These are phyloP conservation scores for Rhamnella rubrinervis DNA, from an alignment of 331 rosid species.

Conservation along the genomic window DNA sequence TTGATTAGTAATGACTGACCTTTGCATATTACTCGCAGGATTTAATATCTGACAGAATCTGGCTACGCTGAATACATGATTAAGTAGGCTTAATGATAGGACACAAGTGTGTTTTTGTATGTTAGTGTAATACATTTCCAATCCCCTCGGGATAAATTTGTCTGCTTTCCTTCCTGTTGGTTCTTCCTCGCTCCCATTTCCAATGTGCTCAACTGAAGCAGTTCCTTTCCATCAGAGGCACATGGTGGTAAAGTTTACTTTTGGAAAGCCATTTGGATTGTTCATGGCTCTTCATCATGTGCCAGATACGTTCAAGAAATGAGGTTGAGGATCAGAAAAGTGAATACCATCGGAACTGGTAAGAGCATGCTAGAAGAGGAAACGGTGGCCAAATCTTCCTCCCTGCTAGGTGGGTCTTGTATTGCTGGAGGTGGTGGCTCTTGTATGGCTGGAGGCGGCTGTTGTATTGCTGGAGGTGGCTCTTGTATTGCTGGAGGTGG, in stretches of 20 bases:
- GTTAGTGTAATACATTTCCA: background rate
- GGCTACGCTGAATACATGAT: background rate
- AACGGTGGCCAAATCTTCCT: conserved; percentile 32
- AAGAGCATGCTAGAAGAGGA: conserved; percentile 46
- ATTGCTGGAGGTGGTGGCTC: conserved; percentile 4
- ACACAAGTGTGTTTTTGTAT: background rate
- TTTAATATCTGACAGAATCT: background rate
- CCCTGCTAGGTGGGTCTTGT: conserved; percentile 14
- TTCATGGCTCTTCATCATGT: background rate
- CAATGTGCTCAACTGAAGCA: background rate
- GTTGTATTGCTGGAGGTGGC: no score
- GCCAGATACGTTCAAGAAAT: conserved; percentile 17
- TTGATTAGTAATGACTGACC: background rate
- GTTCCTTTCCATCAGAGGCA: background rate
- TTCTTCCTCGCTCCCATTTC: background rate
- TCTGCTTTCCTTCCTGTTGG: background rate
- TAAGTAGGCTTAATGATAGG: background rate
- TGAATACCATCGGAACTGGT: conserved; percentile 37
- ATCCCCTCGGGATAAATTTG: background rate
- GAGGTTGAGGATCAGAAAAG: conserved; percentile 26
- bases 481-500: conserved; percentile 17
- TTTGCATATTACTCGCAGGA: background rate
- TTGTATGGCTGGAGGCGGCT: background rate
- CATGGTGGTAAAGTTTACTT: background rate
- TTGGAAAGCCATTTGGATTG: background rate